Percentiles rank a stretch among this genome's conserved stretches.
phyloP scores from a whole-genome alignment of 2,329 filamentous ascomycete genomes.

The Fusarium sp. region DNA sequence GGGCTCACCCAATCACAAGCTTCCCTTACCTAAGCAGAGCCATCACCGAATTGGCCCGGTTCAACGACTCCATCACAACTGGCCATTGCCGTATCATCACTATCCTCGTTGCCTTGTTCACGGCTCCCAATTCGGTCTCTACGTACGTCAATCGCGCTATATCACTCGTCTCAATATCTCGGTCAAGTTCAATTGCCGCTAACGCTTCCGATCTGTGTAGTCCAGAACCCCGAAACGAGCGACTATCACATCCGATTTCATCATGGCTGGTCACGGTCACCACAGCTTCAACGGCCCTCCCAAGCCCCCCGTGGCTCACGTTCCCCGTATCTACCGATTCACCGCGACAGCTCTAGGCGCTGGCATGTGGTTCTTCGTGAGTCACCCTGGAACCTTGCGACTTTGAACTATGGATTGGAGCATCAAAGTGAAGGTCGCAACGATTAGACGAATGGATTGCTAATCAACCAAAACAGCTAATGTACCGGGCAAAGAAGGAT shows the following conservation, averaged over 20 bases:
- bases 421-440: background rate
- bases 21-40: slow-evolving; percentile 40
- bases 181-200: background rate
- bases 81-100: slow-evolving; percentile 28
- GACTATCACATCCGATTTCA: slow-evolving; percentile 20
- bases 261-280: slow-evolving; percentile 42
- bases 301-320: slow-evolving; percentile 59
- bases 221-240: slow-evolving; percentile 19
- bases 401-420: background rate
- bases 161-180: accelerated
- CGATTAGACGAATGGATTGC: slow-evolving; percentile 5
- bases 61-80: slow-evolving; percentile 33
- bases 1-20: slow-evolving; percentile 24
- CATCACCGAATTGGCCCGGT: slow-evolving; percentile 33
- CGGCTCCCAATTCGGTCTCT: slow-evolving; percentile 35
- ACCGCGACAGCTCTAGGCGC: slow-evolving; percentile 88
- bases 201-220: slow-evolving; percentile 6
- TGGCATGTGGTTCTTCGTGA: slow-evolving; percentile 99
- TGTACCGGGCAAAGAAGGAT: slow-evolving; percentile 97
- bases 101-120: slow-evolving; percentile 25
- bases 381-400: slow-evolving; percentile 47
- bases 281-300: slow-evolving; percentile 49
- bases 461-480: slow-evolving; percentile 67
- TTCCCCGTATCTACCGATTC: slow-evolving; percentile 78
- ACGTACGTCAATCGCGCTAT: slow-evolving; percentile 29